Percentiles rank a stretch among this genome's conserved stretches.
Evolutionary conservation across 2,329 filamentous ascomycete species (phyloP).

Genomic region (Neurospora sp.): DNA sequence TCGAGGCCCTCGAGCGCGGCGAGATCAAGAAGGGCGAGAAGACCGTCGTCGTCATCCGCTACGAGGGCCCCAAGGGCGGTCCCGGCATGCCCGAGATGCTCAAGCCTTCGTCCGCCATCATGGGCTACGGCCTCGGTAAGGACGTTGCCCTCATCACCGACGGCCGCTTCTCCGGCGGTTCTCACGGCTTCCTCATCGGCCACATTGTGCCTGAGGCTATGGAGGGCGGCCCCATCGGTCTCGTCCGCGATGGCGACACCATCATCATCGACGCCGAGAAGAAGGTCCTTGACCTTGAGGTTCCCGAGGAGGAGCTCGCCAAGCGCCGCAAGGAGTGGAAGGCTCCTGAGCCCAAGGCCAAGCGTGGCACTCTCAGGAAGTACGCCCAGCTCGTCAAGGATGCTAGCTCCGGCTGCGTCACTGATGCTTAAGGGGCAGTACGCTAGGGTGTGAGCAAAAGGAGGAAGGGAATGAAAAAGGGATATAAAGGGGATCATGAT

Average conservation of each 20-base stretch:
- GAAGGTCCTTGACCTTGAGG: constrained; percentile 56
- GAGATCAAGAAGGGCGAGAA: constrained; percentile 79
- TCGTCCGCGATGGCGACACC: constrained; percentile 71
- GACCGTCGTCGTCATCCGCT: constrained; percentile 82
- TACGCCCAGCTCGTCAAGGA: constrained; percentile 53
- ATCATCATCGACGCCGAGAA: constrained; percentile 77
- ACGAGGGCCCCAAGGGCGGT: constrained; percentile 87
- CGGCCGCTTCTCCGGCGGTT: constrained; percentile 69
- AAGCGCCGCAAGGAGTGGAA: constrained; percentile 51
- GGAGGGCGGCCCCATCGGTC: constrained; percentile 73
- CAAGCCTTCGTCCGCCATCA: constrained; percentile 85
- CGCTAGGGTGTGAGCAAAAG: neutral
- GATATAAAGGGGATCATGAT: neutral
- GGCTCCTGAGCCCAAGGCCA: constrained; percentile 47
- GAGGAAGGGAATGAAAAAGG: neutral
- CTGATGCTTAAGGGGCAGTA: constrained; percentile 29
- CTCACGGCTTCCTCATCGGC: constrained; percentile 79
- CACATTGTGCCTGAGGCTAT: constrained; percentile 83
- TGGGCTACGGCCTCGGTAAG: constrained; percentile 76
- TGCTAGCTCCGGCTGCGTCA: constrained; percentile 51
- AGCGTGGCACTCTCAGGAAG: constrained; percentile 59
- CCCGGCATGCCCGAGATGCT: constrained; percentile 94
- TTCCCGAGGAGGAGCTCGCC: constrained; percentile 55
- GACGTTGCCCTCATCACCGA: constrained; percentile 69
- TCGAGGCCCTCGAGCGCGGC: constrained; percentile 65